phyloP scores from a whole-genome alignment of 148 eudicot genomes.

The Rhododendron vialii region DNA sequence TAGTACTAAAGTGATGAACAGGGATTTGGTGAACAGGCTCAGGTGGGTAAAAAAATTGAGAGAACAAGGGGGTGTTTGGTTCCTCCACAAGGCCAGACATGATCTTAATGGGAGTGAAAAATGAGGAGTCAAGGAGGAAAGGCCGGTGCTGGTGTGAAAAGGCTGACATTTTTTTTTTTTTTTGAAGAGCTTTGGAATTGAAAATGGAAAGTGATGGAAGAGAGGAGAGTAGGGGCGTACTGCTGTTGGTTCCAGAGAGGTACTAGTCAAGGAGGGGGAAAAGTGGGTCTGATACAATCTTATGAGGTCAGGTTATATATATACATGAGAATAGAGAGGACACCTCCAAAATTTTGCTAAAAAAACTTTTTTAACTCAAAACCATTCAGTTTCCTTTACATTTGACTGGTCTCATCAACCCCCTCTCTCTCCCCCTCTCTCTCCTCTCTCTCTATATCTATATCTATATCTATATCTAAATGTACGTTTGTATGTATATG shows the following conservation, averaged over 20 bases:
- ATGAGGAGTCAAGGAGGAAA: slow-evolving; percentile 16
- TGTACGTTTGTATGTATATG: not conserved
- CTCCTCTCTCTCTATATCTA: not conserved
- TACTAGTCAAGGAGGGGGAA: not conserved
- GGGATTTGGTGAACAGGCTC: not conserved
- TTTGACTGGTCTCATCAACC: slow-evolving; percentile 20
- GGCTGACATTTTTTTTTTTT: slow-evolving; percentile 24
- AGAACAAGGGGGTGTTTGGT: slow-evolving; percentile 6
- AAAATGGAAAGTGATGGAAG: slow-evolving; percentile 18
- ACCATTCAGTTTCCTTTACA: slow-evolving; percentile 7
- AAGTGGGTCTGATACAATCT: slow-evolving; percentile 13
- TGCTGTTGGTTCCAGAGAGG: not conserved
- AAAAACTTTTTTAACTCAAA: not conserved
- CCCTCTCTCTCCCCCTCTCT: not conserved
- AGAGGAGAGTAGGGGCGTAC: slow-evolving; percentile 10
- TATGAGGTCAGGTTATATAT: slow-evolving; percentile 6
- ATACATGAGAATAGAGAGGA: slow-evolving; percentile 2
- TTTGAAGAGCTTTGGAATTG: slow-evolving; percentile 6
- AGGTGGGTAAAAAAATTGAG: slow-evolving; percentile 8
- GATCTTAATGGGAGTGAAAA: slow-evolving; percentile 5
- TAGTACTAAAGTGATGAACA: not conserved
- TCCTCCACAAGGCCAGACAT: slow-evolving; percentile 7
- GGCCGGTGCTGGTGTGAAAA: slow-evolving; percentile 24
- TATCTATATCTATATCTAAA: not conserved
- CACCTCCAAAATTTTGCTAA: not conserved